Conservation (phyloP, 2,329 filamentous ascomycete genomes). For the Exophiala phaeomuriformis region DNA sequence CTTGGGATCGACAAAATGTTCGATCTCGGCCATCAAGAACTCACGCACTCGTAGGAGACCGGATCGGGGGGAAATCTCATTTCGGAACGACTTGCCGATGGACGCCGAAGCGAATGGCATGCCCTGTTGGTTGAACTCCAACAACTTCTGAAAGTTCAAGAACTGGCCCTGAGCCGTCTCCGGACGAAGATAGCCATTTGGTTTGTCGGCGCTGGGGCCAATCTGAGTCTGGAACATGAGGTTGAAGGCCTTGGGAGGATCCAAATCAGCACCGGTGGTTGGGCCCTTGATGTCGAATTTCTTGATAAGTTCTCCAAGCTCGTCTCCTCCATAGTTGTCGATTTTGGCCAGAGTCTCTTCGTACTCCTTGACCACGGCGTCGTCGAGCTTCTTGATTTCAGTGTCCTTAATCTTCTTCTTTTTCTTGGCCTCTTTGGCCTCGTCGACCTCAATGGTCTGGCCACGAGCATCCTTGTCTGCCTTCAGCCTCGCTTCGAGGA, state of each 20-base stretch:
- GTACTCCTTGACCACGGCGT: constrained; percentile 80
- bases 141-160: constrained; percentile 89
- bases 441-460: constrained; percentile 58
- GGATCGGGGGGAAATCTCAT: constrained; percentile 89
- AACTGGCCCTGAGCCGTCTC: constrained; percentile 99
- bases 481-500: constrained; percentile 78
- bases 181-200: constrained; percentile 71
- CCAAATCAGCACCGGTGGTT: constrained; percentile 65
- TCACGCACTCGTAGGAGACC: constrained; percentile 91
- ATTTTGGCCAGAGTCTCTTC: constrained; percentile 87
- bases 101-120: constrained; percentile 98
- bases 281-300: constrained; percentile 92
- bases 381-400: constrained; percentile 76
- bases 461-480: constrained; percentile 90
- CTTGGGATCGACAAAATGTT: constrained; percentile 94
- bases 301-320: constrained; percentile 78
- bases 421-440: constrained; percentile 77
- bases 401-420: constrained; percentile 75
- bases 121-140: constrained; percentile 88
- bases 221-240: constrained; percentile 98
- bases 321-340: constrained; percentile 85
- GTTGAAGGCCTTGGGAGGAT: constrained; percentile 85
- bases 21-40: constrained; percentile 98
- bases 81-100: constrained; percentile 96
- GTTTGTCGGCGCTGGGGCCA: constrained; percentile 79